Evolutionary conservation across 257 asterid species (phyloP).

Genomic region (Striga asiatica): DNA sequence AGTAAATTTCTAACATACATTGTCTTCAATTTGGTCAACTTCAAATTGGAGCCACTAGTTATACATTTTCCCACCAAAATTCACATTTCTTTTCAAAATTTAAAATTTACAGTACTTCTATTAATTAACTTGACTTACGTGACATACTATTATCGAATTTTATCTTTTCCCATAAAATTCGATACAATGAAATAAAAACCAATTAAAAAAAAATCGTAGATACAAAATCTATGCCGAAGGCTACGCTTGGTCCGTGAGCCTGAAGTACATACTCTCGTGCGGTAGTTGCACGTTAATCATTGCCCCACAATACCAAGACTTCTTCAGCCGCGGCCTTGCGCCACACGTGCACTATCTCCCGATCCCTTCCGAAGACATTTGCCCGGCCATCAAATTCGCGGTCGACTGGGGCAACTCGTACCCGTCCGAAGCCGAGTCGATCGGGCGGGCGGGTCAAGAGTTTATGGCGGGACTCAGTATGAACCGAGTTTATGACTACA

Average conservation of each 20-base stretch:
- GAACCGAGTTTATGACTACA: slow-evolving; percentile 56
- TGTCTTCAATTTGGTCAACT: no score
- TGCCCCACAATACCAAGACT: slow-evolving; percentile 44
- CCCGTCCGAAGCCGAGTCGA: slow-evolving; percentile 38
- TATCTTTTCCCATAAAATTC: no score
- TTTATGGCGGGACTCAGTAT: slow-evolving; percentile 47
- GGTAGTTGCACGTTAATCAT: slow-evolving; percentile 55
- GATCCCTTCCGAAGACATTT: slow-evolving; percentile 28
- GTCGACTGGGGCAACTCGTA: slow-evolving; percentile 65
- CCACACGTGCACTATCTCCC: slow-evolving; percentile 34
- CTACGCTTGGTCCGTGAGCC: slow-evolving; percentile 81
- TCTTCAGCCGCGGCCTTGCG: slow-evolving; percentile 51
- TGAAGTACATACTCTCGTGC: slow-evolving; percentile 61
- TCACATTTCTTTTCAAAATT: no score
- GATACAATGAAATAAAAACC: no score
- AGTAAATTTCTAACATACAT: no score
- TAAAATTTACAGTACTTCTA: no score
- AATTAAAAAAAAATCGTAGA: slow-evolving; percentile 33
- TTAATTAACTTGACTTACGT: no score
- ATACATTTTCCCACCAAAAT: no score
- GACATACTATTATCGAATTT: no score
- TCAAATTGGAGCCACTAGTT: no score
- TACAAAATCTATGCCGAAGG: slow-evolving; percentile 84
- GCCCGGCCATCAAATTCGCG: slow-evolving; percentile 36
- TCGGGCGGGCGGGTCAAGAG: slow-evolving; percentile 54